Conservation (phyloP, 2,329 filamentous ascomycete genomes). For the Aspergillus transmontanensis region DNA sequence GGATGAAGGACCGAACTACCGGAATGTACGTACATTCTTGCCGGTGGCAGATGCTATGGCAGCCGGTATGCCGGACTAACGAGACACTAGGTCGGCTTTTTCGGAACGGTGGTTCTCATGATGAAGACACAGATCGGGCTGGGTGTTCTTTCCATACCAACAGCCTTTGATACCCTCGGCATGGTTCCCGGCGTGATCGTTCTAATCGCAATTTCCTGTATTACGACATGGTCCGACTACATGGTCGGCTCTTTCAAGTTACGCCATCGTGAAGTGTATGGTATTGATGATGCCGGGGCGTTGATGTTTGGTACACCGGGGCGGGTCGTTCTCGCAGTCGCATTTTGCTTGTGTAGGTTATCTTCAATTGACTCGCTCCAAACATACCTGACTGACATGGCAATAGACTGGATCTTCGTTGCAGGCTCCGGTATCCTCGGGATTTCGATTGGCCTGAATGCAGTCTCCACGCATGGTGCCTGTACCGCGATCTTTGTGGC, state of each 20-base stretch:
- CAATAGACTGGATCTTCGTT: slow-evolving; percentile 37
- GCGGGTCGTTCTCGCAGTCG: slow-evolving; percentile 30
- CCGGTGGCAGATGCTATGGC: too few relatives aligned
- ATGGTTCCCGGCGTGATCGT: slow-evolving; percentile 52
- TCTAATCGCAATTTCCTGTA: slow-evolving; percentile 43
- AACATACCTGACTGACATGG: neutral
- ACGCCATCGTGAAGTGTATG: slow-evolving; percentile 57
- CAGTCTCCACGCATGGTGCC: slow-evolving; percentile 40
- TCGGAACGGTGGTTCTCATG: slow-evolving; percentile 47
- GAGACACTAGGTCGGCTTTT: slow-evolving; percentile 41
- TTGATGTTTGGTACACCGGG: slow-evolving; percentile 58
- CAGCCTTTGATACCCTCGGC: slow-evolving; percentile 49
- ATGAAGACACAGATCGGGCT: slow-evolving; percentile 51
- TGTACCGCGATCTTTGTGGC: slow-evolving; percentile 27
- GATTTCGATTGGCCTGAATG: slow-evolving; percentile 44
- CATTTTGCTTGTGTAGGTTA: slow-evolving; percentile 23
- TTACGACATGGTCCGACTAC: slow-evolving; percentile 54
- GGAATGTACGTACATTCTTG: slow-evolving; percentile 21
- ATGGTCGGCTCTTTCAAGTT: slow-evolving; percentile 55
- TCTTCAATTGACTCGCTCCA: neutral
- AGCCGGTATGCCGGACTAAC: neutral
- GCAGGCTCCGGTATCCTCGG: slow-evolving; percentile 46
- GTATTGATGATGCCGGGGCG: slow-evolving; percentile 58
- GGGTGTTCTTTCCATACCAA: slow-evolving; percentile 52
- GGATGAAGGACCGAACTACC: slow-evolving; percentile 32